Base-by-base conservation (phyloP, 2,329 filamentous ascomycete species). In the Cadophora gregata region DNA sequence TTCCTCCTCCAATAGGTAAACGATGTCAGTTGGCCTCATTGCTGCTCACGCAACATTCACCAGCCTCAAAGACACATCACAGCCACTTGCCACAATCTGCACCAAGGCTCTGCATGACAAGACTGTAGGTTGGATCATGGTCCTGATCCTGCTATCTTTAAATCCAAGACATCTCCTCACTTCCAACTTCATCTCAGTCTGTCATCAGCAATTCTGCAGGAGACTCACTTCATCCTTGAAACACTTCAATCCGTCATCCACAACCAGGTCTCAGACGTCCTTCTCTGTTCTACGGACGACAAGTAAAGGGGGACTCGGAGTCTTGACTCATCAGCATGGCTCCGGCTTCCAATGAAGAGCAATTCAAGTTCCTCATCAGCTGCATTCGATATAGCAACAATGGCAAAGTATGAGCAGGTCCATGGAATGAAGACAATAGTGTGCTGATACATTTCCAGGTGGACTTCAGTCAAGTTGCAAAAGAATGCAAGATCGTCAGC, bases 331-430 rank as follows among this genome's bases (percentile, higher is more conserved):
- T 47, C 75, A 81, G 71, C 12, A 88, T 88, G 86, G 79, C 85
- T 70, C 75, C 77, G 47, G 76, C 80, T 66, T 78, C 79, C 25
- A 83, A 86, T 31, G 80, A 85, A 24, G 82, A 87, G 31, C 88
- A 90, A 71, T 83, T 91, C 78, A 85, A 83, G 68, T 91, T 92
- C 75, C 81, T 92, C 27, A 83, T 92, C 59, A 81, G 82, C 62
- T 92, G 90, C 78, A 89, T 92, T 76, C 83, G 84, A 62, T 79
- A 88, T 77, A 84, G 86, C 10, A 82, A 79, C 72, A 82, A 83
- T 69, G 88, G 88, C 68, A 87, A 86, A 77, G 89, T 90, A 78
- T 25, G 38, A 45, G 74, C 80, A 24, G 29, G 25, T 14, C 47
- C 24, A 36, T 31, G n/a, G 36, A 38, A 24, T n/a, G 25, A 4